A percentile compares a stretch with the other conserved stretches of the same genome.
phyloP scores from a whole-genome alignment of 2,329 filamentous ascomycete species.

The Xylariaceae sp. region DNA sequence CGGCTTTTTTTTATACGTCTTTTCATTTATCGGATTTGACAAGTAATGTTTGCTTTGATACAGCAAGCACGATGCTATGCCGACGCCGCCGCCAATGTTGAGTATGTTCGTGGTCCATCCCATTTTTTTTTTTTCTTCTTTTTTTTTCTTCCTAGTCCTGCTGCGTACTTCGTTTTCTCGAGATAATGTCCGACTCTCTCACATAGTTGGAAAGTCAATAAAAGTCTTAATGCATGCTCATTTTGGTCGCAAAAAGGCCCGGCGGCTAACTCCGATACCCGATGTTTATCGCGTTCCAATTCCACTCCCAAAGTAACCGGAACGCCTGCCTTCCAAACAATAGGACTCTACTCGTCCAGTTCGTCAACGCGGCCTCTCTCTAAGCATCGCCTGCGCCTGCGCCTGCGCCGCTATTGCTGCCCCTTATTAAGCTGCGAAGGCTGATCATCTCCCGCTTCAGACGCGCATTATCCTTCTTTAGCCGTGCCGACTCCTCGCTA shows the following conservation, averaged over 20 bases:
- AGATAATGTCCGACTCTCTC: not conserved
- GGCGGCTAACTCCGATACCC: constrained; percentile 8
- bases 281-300: constrained; percentile 17
- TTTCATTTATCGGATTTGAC: too few species aligned
- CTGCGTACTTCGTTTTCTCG: not conserved
- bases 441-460: constrained; percentile 78
- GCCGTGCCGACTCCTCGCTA: constrained; percentile 67
- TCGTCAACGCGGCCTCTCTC: constrained; percentile 20
- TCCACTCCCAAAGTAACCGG: constrained; percentile 20
- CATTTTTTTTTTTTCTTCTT: too few species aligned
- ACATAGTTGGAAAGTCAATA: not conserved
- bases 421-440: constrained; percentile 51
- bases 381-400: constrained; percentile 25
- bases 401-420: constrained; percentile 13
- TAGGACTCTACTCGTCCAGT: constrained; percentile 9
- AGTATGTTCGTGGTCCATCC: too few species aligned
- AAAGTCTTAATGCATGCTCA: not conserved
- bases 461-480: constrained; percentile 81
- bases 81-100: too few species aligned
- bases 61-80: too few species aligned
- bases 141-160: not conserved
- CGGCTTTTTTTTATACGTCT: too few species aligned
- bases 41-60: too few species aligned
- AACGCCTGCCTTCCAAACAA: constrained; percentile 18
- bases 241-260: constrained; percentile 4